Conservation (phyloP, 106 monocot genomes). For the Alisma plantagoaquatica region DNA sequence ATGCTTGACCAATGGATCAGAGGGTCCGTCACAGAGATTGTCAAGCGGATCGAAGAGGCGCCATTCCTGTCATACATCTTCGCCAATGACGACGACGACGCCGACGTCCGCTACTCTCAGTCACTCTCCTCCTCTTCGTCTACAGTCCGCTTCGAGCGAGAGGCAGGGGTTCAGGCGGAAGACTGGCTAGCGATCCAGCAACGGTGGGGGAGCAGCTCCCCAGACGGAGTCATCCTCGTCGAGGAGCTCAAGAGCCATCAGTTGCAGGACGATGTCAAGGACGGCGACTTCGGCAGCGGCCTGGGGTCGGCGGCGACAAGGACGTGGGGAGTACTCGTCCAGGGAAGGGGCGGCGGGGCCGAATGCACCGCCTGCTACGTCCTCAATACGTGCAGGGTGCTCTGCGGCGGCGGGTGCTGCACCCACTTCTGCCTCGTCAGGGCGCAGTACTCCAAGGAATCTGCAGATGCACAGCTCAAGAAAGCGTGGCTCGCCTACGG, state of each 20-base stretch:
- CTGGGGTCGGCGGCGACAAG: not conserved
- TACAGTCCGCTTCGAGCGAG: slow-evolving; percentile 29
- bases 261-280: no score
- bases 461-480: slow-evolving; percentile 37
- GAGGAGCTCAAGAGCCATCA: slow-evolving; percentile 38
- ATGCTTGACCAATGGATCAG: slow-evolving; percentile 54
- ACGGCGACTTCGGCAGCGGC: no score
- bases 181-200: slow-evolving; percentile 37
- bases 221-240: slow-evolving; percentile 66
- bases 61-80: slow-evolving; percentile 64
- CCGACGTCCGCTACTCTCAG: no score
- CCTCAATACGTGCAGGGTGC: slow-evolving; percentile 53
- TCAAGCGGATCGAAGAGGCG: slow-evolving; percentile 48
- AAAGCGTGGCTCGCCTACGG: no score
- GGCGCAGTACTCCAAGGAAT: slow-evolving; percentile 64
- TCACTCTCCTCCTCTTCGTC: no score
- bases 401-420: slow-evolving; percentile 42
- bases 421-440: slow-evolving; percentile 74
- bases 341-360: slow-evolving; percentile 58
- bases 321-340: slow-evolving; percentile 63
- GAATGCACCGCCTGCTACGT: slow-evolving; percentile 59
- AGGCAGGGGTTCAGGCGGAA: slow-evolving; percentile 23
- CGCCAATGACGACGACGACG: no score
- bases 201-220: slow-evolving; percentile 29
- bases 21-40: slow-evolving; percentile 60